A percentile compares a stretch with the other conserved stretches of the same genome.
Conservation (phyloP, 2,329 filamentous ascomycete genomes). For the Sclerotinia borealis region DNA sequence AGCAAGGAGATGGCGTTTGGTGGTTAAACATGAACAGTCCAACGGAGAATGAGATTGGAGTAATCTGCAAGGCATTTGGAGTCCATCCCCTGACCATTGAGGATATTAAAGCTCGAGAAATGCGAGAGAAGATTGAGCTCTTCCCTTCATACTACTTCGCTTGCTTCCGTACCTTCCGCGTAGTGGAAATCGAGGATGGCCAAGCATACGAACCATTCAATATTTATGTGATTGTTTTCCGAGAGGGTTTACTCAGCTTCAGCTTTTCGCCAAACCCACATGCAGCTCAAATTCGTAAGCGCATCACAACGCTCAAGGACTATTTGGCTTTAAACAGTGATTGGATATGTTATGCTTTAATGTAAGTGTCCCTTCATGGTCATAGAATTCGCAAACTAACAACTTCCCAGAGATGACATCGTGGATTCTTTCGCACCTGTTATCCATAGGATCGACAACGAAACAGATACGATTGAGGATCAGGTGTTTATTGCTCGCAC, state of each 20-base stretch:
- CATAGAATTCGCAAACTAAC: constrained; percentile 9
- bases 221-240: constrained; percentile 94
- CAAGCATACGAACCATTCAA: constrained; percentile 92
- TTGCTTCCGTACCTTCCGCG: constrained; percentile 87
- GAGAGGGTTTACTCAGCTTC: constrained; percentile 91
- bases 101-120: constrained; percentile 92
- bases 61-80: constrained; percentile 88
- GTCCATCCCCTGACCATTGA: constrained; percentile 94
- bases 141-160: constrained; percentile 98
- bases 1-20: constrained; percentile 76
- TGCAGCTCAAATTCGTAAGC: constrained; percentile 79
- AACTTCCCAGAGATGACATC: constrained; percentile 70
- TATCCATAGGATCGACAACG: constrained; percentile 77
- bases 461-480: constrained; percentile 91
- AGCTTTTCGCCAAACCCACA: constrained; percentile 86
- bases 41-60: constrained; percentile 79
- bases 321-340: constrained; percentile 92
- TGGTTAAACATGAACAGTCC: constrained; percentile 95
- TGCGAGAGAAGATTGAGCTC: constrained; percentile 95
- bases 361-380: constrained; percentile 50
- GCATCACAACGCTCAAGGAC: constrained; percentile 88
- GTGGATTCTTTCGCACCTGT: constrained; percentile 92
- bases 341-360: constrained; percentile 98
- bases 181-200: constrained; percentile 69
- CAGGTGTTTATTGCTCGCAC: constrained; percentile 87